A percentile compares a stretch with the other conserved stretches of the same genome.
Evolutionary conservation across 2,329 filamentous ascomycete species (phyloP).

Genomic region (Claviceps fusiformis): DNA sequence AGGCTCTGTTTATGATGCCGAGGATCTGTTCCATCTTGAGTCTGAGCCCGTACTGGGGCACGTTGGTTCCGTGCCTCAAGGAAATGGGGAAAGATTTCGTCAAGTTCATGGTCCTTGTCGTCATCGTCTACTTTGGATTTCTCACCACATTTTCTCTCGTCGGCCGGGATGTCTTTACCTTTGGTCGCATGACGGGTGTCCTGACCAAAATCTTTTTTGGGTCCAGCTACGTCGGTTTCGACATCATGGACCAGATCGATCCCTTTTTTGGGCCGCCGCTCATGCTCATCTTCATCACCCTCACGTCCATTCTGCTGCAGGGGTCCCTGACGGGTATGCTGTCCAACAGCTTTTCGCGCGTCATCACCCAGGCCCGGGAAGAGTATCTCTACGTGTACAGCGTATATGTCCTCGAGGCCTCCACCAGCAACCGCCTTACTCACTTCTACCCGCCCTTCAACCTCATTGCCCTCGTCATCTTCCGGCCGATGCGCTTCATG

Average conservation of each 20-base stretch:
- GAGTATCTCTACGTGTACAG: slow-evolving; percentile 70
- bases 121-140: slow-evolving; percentile 77
- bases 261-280: slow-evolving; percentile 44
- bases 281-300: slow-evolving; percentile 60
- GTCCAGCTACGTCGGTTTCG: slow-evolving; percentile 61
- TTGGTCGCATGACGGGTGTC: slow-evolving; percentile 59
- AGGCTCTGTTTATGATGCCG: slow-evolving; percentile 81
- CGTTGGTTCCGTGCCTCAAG: slow-evolving; percentile 76
- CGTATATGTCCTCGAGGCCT: slow-evolving; percentile 51
- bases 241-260: slow-evolving; percentile 48
- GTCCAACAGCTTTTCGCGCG: slow-evolving; percentile 57
- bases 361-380: slow-evolving; percentile 51
- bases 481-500: slow-evolving; percentile 59
- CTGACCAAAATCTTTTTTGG: slow-evolving; percentile 73
- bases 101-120: slow-evolving; percentile 68
- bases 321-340: slow-evolving; percentile 68
- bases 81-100: slow-evolving; percentile 91
- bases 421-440: slow-evolving; percentile 53
- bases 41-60: slow-evolving; percentile 82
- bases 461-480: slow-evolving; percentile 55
- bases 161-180: slow-evolving; percentile 53
- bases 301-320: slow-evolving; percentile 68
- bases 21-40: slow-evolving; percentile 78
- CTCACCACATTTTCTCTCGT: slow-evolving; percentile 74
- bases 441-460: slow-evolving; percentile 64